These are phyloP conservation scores for Geranium rotundifolium DNA, from an alignment of 345 rosid species.

Conservation along the genomic window DNA sequence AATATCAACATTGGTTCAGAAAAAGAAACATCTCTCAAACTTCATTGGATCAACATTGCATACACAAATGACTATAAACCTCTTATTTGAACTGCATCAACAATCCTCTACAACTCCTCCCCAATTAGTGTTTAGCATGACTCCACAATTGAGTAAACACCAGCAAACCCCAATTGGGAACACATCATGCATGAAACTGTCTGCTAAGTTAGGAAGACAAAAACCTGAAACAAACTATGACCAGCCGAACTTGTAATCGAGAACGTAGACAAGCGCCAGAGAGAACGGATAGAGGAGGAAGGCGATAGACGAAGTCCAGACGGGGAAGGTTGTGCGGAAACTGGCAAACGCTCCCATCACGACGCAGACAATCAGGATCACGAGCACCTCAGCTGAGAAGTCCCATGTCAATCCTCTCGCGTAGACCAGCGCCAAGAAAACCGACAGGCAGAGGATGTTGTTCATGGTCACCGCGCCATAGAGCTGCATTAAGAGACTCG, in stretches of 20 bases:
- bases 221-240: too few species aligned
- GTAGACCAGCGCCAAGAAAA: constrained; percentile 82
- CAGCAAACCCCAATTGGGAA: too few species aligned
- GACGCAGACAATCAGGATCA: constrained; percentile 70
- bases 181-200: too few species aligned
- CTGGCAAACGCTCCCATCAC: constrained; percentile 81
- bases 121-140: too few species aligned
- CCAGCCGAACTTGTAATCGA: constrained; percentile 82
- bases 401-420: constrained; percentile 77
- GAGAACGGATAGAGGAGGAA: constrained; percentile 77
- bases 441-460: constrained; percentile 80
- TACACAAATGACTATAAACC: too few species aligned
- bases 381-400: constrained; percentile 90
- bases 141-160: too few species aligned
- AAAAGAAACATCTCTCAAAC: too few species aligned
- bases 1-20: too few species aligned
- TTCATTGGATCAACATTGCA: too few species aligned
- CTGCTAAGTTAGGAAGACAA: too few species aligned
- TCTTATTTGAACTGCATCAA: too few species aligned
- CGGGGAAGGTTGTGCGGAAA: constrained; percentile 80
- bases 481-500: constrained; percentile 41
- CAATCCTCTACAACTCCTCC: too few species aligned
- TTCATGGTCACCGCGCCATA: constrained; percentile 95
- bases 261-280: constrained; percentile 74
- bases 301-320: constrained; percentile 77